These are phyloP conservation scores for Mentha longifolia DNA, from an alignment of 257 asterid genomes.

Conservation along the genomic window DNA sequence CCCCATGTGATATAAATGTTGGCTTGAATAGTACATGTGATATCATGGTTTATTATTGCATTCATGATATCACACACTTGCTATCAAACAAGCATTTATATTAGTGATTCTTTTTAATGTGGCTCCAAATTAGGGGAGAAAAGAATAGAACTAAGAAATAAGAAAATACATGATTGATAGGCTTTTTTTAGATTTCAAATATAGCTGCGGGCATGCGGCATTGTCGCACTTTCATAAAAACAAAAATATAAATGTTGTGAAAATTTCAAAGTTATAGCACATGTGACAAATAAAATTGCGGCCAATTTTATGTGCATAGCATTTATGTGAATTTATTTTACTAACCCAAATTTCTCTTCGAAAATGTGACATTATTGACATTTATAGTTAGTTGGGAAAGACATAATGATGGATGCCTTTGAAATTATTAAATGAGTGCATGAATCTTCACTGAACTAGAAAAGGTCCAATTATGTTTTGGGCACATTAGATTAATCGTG, in stretches of 20 bases:
- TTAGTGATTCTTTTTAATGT: no score
- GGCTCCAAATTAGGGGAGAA: no score
- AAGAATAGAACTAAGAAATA: no score
- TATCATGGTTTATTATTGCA: no score
- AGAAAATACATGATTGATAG: no score
- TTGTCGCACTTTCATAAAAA: conserved; percentile 4
- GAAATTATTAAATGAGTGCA: conserved; percentile 12
- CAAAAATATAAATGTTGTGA: neutral
- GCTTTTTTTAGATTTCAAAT: conserved; percentile 29
- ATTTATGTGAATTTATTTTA: conserved; percentile 12
- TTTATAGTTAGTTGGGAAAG: conserved; percentile 9
- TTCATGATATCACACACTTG: no score
- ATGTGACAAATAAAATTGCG: conserved; percentile 14
- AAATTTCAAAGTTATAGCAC: neutral
- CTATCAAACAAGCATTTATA: no score
- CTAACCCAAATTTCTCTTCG: neutral
- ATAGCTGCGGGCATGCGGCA: conserved; percentile 31
- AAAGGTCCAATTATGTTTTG: no score
- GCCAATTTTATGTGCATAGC: conserved; percentile 6
- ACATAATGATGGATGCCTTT: conserved; percentile 7
- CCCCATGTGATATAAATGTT: no score
- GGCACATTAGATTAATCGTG: no score
- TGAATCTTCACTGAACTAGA: neutral
- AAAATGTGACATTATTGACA: conserved; percentile 29
- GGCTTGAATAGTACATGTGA: no score